Evolutionary conservation across 306 rosid genomes (phyloP), one percentile per base, ranked within the genome.

Genomic region (Rosa rugosa): DNA sequence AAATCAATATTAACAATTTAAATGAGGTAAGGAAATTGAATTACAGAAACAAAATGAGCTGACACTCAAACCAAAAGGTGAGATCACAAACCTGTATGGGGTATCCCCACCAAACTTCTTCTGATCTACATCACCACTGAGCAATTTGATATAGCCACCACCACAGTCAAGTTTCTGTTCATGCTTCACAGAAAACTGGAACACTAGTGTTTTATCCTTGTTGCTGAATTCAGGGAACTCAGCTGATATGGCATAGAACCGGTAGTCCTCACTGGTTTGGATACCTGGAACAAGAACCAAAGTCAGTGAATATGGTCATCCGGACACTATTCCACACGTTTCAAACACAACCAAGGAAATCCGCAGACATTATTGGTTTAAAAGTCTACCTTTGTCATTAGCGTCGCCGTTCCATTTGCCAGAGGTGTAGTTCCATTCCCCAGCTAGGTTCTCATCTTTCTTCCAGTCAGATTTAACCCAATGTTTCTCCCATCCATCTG

Each of bases 101-200:
- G 98, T 91, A 69, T 96, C 98, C 41, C 99, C 99, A 10, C 99
- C 99, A 41, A 93, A 96, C 83, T 90, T 88, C 96, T 93, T 96
- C 89, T 96, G 99, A 84, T 96, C 99, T 77, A 91, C 91, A 23
- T 89, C 93, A 13, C 96, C 96, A 9, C 96, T 91, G 71, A 96
- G 92, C 80, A 96, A 80, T 83, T 96, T 96, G 94, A 96, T 88
- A 91, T 96, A 96, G 73, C 99, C 99, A 84, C 98, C 99, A 84
- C 99, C 99, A 74, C 99, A 96, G 86, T 96, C 99, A 86, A 96
- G 98, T 85, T 96, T 96, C 86, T 96, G 99, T 65, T 96, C 99
- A 69, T 96, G 98, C 89, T 96, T 96, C 75, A 96, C 99, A 47
- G 94, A 86, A 80, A 96, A 96, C 77, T 96, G 99, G 82, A 96